Evolutionary conservation across 78 protist species (phyloP).

Genomic region (Guillardia theta): DNA sequence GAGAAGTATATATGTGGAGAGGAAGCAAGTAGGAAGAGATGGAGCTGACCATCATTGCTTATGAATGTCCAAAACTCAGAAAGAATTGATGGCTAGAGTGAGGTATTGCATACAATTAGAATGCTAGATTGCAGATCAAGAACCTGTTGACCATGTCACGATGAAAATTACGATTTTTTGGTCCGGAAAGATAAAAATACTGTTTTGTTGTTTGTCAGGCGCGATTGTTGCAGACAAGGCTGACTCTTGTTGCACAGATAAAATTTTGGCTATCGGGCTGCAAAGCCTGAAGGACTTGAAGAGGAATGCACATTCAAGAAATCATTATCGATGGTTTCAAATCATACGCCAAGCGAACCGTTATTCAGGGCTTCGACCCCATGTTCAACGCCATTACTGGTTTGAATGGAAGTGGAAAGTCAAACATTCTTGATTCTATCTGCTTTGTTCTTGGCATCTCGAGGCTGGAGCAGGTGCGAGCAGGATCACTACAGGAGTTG

Average conservation of each 20-base stretch:
- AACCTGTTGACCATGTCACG: not conserved
- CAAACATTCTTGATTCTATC: slow-evolving; percentile 97
- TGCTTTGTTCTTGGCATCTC: slow-evolving; percentile 99
- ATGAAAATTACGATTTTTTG: not conserved
- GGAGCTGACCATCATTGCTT: too few species aligned
- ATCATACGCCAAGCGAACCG: slow-evolving; percentile 93
- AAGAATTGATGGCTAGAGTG: too few species aligned
- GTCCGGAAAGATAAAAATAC: not conserved
- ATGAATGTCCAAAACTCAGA: too few species aligned
- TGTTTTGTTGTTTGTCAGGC: not conserved
- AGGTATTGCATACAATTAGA: too few species aligned
- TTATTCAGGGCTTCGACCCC: slow-evolving; percentile 87
- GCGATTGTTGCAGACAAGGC: not conserved
- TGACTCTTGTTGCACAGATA: not conserved
- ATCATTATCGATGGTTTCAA: slow-evolving; percentile 99
- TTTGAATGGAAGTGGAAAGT: slow-evolving; percentile 93
- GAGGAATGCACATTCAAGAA: slow-evolving; percentile 94
- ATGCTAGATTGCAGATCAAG: not conserved
- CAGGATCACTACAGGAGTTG: slow-evolving; percentile 76
- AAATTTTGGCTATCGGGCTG: too few species aligned
- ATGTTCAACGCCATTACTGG: slow-evolving; percentile 99
- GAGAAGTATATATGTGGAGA: too few species aligned
- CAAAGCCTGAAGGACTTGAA: too few species aligned
- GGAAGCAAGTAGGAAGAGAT: too few species aligned
- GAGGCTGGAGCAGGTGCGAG: slow-evolving; percentile 78